phyloP scores from a whole-genome alignment of 306 rosid genomes.

The Citrullus colocynthis region DNA sequence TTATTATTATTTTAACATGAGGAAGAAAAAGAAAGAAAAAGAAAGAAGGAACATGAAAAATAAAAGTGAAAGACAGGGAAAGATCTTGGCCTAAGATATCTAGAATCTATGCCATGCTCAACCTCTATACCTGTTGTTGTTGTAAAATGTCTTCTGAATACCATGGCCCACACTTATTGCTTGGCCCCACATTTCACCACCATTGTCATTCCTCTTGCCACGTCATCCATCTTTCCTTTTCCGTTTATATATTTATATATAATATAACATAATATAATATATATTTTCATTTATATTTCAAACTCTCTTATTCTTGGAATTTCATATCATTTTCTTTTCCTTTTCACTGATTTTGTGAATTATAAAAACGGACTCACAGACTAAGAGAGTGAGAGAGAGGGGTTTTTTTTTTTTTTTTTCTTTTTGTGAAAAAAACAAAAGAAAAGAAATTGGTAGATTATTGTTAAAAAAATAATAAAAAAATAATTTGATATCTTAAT shows the following conservation, averaged over 20 bases:
- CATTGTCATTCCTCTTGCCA: slow-evolving; percentile 9
- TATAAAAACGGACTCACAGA: neutral
- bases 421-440: neutral
- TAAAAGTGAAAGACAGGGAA: neutral
- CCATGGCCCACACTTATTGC: neutral
- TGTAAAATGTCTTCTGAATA: neutral
- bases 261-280: neutral
- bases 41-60: neutral
- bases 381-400: neutral
- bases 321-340: neutral
- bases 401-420: neutral
- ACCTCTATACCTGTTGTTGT: neutral
- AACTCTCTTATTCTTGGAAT: neutral
- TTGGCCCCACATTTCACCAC: neutral
- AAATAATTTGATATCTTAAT: neutral
- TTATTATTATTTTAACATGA: neutral
- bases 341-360: neutral
- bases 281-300: neutral
- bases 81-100: neutral
- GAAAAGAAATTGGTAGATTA: neutral
- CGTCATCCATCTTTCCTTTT: slow-evolving; percentile 6
- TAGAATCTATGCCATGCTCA: slow-evolving; percentile 4
- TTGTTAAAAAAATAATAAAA: neutral
- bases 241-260: slow-evolving; percentile 6
- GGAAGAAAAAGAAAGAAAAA: neutral